phyloP scores from a whole-genome alignment of 2,329 filamentous ascomycete species.

The Arthrobotrys sinensis region DNA sequence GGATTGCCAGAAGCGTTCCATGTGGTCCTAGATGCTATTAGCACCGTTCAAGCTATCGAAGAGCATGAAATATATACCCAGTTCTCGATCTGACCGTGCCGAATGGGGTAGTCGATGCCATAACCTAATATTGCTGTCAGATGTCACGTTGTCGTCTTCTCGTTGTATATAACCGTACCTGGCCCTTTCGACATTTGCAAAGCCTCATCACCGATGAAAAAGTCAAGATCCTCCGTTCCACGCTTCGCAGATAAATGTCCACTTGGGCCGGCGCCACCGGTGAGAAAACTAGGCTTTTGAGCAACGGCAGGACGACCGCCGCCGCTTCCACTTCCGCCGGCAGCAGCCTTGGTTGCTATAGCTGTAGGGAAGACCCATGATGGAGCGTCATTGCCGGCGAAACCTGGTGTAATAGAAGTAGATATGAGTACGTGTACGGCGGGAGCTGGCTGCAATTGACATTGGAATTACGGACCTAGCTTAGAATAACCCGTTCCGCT shows the following conservation, averaged over 20 bases:
- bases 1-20: conserved; percentile 99
- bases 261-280: conserved; percentile 85
- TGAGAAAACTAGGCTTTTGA: conserved; percentile 96
- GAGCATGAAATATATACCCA: conserved; percentile 77
- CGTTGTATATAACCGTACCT: conserved; percentile 70
- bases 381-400: conserved; percentile 98
- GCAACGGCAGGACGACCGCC: conserved; percentile 90
- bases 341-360: conserved; percentile 91
- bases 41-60: conserved; percentile 60
- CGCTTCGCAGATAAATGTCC: conserved; percentile 91
- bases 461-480: conserved; percentile 78
- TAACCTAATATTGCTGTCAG: conserved; percentile 76
- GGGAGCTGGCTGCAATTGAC: neutral
- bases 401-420: conserved; percentile 74
- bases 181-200: conserved; percentile 86
- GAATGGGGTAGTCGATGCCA: conserved; percentile 95
- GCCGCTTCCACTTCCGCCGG: conserved; percentile 79
- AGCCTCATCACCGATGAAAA: conserved; percentile 98
- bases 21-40: conserved; percentile 80
- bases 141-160: neutral
- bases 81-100: conserved; percentile 98
- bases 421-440: conserved; percentile 11
- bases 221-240: conserved; percentile 97
- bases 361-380: conserved; percentile 99
- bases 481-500: conserved; percentile 99